Conservation (phyloP, 192 early-diverging fungal species). For the Diversispora eburnea region DNA sequence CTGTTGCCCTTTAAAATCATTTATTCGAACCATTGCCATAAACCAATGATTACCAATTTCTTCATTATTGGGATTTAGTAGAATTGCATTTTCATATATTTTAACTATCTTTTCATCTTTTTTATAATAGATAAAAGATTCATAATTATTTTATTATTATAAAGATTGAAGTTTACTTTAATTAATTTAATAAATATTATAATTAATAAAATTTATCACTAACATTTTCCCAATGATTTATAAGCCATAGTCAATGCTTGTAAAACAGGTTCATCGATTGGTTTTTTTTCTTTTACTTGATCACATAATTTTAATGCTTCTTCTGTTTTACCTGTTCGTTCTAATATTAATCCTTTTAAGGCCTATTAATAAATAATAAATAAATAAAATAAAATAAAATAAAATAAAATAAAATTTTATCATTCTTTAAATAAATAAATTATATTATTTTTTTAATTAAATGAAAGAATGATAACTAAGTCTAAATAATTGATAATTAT, state of each 20-base stretch:
- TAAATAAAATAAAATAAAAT: not conserved
- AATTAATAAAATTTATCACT: too few relatives aligned
- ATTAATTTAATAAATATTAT: not conserved
- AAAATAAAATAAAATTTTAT: too few relatives aligned
- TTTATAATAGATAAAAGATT: not conserved
- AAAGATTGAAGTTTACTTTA: too few relatives aligned
- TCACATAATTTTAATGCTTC: conserved; percentile 62
- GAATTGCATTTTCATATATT: conserved; percentile 68
- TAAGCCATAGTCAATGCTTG: conserved; percentile 60
- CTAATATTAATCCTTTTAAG: conserved; percentile 70
- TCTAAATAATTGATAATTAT: not conserved
- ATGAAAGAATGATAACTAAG: not conserved
- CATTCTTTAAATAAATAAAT: not conserved
- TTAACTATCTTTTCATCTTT: conserved; percentile 66
- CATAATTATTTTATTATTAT: not conserved
- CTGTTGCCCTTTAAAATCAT: conserved; percentile 66
- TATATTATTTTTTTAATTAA: not conserved
- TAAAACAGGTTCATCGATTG: conserved; percentile 58
- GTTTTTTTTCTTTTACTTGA: conserved; percentile 57
- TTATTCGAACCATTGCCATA: conserved; percentile 71
- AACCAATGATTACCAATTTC: conserved; percentile 73
- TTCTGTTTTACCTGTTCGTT: conserved; percentile 56
- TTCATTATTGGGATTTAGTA: conserved; percentile 60
- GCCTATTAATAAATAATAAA: conserved; percentile 43
- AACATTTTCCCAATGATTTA: conserved; percentile 50